These are phyloP conservation scores for Haberlea rhodopensis DNA, from an alignment of 257 asterid species.

Conservation along the genomic window DNA sequence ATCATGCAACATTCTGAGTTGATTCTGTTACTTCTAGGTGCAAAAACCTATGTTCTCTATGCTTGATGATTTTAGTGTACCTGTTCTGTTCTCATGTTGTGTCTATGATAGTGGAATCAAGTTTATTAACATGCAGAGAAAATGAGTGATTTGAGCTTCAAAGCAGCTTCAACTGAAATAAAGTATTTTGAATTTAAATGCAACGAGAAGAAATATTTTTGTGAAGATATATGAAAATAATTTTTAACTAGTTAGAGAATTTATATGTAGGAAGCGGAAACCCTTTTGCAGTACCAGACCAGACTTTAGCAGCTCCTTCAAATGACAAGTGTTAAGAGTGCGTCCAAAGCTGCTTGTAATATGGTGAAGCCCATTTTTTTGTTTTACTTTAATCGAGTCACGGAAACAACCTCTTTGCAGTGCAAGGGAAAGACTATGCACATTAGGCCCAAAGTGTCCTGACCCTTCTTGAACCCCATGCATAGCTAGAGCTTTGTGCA, in stretches of 20 bases:
- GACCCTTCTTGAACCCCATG: too few relatives aligned
- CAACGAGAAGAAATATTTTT: background rate
- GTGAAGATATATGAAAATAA: background rate
- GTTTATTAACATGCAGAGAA: constrained; percentile 8
- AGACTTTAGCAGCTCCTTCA: constrained; percentile 11
- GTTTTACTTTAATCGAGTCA: background rate
- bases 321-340: constrained; percentile 2
- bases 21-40: constrained; percentile 17
- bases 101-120: background rate
- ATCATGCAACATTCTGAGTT: constrained; percentile 20
- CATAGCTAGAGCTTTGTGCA: too few relatives aligned
- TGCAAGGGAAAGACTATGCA: too few relatives aligned
- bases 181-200: background rate
- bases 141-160: background rate
- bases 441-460: too few relatives aligned
- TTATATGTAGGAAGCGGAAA: constrained; percentile 8
- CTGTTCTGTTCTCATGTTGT: constrained; percentile 2
- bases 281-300: background rate
- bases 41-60: constrained; percentile 8
- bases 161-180: constrained; percentile 8
- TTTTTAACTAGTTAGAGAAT: background rate
- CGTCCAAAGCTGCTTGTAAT: constrained; percentile 8
- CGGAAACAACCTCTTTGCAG: too few relatives aligned
- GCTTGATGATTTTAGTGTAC: background rate
- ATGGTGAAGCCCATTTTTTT: background rate